Conservation (phyloP, 1,284 basidiomycete genomes). For the Apiotrichum porosum region DNA sequence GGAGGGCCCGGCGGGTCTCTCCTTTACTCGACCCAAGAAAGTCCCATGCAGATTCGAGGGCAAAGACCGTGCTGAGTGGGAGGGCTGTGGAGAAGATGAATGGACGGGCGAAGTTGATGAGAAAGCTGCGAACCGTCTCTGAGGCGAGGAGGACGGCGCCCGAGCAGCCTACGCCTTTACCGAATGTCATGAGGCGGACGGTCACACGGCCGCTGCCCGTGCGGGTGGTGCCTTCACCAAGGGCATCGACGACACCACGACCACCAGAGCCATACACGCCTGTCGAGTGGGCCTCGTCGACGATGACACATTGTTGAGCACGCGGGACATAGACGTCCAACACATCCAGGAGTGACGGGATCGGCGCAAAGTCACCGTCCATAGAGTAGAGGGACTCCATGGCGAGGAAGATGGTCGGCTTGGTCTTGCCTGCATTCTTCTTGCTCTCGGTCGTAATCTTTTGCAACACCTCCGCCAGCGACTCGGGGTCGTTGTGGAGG, state of each 20-base stretch:
- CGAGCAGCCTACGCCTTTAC: conserved; percentile 65
- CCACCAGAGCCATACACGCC: conserved; percentile 64
- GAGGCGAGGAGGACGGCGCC: conserved; percentile 77
- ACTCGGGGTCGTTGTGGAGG: conserved; percentile 64
- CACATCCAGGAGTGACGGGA: conserved; percentile 58
- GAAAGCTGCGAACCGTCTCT: conserved; percentile 68
- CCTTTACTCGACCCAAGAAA: conserved; percentile 66
- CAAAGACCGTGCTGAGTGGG: conserved; percentile 67
- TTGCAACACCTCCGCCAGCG: conserved; percentile 26
- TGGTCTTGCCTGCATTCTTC: not conserved
- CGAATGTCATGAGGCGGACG: conserved; percentile 58
- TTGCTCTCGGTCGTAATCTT: conserved; percentile 5
- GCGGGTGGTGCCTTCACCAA: conserved; percentile 19
- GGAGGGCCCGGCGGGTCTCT: conserved; percentile 38
- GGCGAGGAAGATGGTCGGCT: conserved; percentile 53
- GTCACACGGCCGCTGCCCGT: conserved; percentile 34
- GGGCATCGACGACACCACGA: conserved; percentile 53
- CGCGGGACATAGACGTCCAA: conserved; percentile 50
- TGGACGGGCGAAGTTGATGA: conserved; percentile 88
- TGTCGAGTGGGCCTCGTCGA: conserved; percentile 83
- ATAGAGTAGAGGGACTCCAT: conserved; percentile 90
- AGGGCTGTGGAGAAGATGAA: conserved; percentile 85
- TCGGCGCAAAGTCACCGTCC: conserved; percentile 86
- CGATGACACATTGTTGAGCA: conserved; percentile 52
- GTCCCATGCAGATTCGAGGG: conserved; percentile 71